Evolutionary conservation across 805 yeast species (phyloP), one percentile per base, ranked within the genome.

Genomic region (Yamadazyma olivae): DNA sequence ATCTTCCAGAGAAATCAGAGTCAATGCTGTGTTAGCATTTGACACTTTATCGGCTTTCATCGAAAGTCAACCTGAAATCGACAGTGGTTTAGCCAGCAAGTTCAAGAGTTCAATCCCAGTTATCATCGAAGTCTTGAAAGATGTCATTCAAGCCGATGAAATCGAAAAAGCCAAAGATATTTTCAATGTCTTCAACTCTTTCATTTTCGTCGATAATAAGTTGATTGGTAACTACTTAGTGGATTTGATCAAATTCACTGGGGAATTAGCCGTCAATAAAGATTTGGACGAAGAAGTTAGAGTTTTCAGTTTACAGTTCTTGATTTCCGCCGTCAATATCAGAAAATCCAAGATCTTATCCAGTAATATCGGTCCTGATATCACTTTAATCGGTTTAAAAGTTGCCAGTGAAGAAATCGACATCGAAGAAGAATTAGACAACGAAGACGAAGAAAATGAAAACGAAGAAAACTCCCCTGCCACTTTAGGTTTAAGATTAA

Each of bases 371-470:
- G 99, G 97, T 41, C 90, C 88, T 30, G 77, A 74, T 38, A 74
- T 93, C 49, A 79, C 93, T 28, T 59, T 76, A 44, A 74, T 83
- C 43, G 91, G 93, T 39, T 67, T 87, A 40, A 73, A 76, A 49
- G 79, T 91, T 45, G 83, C 93, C 17, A 74, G 89, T 44, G 95
- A 87, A 63, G 79, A 75, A 50, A 59, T 65, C 35, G 95, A 84
- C 50, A 78, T 82, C 37, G 93, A 84, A 47, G 83, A 78, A 30
- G 91, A 83, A 56, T 71, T 84, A 46, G 78, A 79, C 45, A 81
- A 77, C 41, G 91, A 84, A 52, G 90, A 83, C 45, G 96, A 86
- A 56, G 95, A 89, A 51, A 91, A 86, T 49, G 96, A 89, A 61
- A 89, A 87, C 55, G 96, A 89, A 65, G 98, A 91, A 63, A 83